These are phyloP conservation scores for Durusdinium trenchii DNA, from an alignment of 73 alveolate species.

Conservation along the genomic window DNA sequence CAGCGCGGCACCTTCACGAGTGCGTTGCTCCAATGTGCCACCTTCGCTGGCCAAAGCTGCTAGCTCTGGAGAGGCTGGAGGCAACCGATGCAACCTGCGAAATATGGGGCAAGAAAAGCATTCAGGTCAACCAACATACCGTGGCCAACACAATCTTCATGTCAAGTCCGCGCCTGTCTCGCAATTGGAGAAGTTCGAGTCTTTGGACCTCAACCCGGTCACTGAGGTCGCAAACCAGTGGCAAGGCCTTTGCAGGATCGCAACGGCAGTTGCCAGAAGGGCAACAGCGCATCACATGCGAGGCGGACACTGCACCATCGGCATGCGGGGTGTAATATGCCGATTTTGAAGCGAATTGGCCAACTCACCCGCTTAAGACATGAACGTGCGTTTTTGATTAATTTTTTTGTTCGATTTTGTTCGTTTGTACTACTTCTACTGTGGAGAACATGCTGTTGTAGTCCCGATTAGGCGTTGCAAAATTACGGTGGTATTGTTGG, in stretches of 20 bases:
- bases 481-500: too few species aligned
- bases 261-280: not conserved
- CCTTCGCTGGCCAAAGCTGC: slow-evolving; percentile 65
- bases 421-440: too few species aligned
- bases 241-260: slow-evolving; percentile 55
- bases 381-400: too few species aligned
- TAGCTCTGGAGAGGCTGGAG: slow-evolving; percentile 59
- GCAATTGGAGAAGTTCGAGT: slow-evolving; percentile 39
- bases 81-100: not conserved
- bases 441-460: too few species aligned
- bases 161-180: slow-evolving; percentile 15
- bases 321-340: too few species aligned
- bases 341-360: too few species aligned
- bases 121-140: too few species aligned
- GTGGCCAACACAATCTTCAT: not conserved
- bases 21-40: slow-evolving; percentile 79
- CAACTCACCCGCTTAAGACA: too few species aligned
- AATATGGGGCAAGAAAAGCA: too few species aligned
- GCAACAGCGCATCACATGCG: slow-evolving; percentile 24
- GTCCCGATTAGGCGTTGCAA: too few species aligned
- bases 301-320: too few species aligned
- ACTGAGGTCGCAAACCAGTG: slow-evolving; percentile 55
- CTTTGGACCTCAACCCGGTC: slow-evolving; percentile 45
- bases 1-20: slow-evolving; percentile 58
- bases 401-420: too few species aligned